A percentile compares a stretch with the other conserved stretches of the same genome.
Evolutionary conservation across 345 rosid species (phyloP).

Genomic region (Eucalyptus brandiana): DNA sequence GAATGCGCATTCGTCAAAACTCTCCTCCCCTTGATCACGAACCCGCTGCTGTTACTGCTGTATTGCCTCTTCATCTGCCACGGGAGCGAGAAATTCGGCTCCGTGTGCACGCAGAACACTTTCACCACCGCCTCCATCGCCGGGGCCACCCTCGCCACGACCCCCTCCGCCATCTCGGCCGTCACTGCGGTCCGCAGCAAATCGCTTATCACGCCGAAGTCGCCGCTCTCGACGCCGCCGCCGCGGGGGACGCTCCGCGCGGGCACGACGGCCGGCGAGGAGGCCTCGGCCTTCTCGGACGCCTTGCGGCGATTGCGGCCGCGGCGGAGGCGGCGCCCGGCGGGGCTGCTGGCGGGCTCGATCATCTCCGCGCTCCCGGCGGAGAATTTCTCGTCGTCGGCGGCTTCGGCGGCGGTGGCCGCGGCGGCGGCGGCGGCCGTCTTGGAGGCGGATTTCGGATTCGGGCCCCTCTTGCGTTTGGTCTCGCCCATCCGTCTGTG

Average conservation of each 20-base stretch:
- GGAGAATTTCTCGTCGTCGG: conserved; percentile 13
- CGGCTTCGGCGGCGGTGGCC: not conserved
- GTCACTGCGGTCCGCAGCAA: not conserved
- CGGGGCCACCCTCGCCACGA: conserved; percentile 46
- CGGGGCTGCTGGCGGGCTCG: not conserved
- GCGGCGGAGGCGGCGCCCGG: conserved; percentile 18
- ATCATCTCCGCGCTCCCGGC: conserved; percentile 16
- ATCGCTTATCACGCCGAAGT: not conserved
- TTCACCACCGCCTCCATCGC: conserved; percentile 90
- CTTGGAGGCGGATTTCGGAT: conserved; percentile 10
- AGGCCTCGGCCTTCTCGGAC: conserved; percentile 2
- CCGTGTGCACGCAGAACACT: conserved; percentile 85
- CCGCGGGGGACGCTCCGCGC: not conserved
- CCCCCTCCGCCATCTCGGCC: not conserved
- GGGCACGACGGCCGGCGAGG: not conserved
- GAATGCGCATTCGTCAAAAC: conserved; percentile 90
- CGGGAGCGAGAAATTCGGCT: conserved; percentile 81
- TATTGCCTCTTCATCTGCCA: conserved; percentile 93
- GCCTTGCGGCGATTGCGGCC: conserved; percentile 18
- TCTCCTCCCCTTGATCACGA: conserved; percentile 59
- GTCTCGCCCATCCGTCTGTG: conserved; percentile 4
- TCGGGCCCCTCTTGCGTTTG: conserved; percentile 35
- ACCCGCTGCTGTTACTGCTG: conserved; percentile 80
- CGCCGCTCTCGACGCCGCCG: conserved; percentile 1
- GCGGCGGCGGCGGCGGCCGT: conserved; percentile 2